These are phyloP conservation scores for Solanum sejunctum DNA, from an alignment of 257 asterid species.

Conservation along the genomic window DNA sequence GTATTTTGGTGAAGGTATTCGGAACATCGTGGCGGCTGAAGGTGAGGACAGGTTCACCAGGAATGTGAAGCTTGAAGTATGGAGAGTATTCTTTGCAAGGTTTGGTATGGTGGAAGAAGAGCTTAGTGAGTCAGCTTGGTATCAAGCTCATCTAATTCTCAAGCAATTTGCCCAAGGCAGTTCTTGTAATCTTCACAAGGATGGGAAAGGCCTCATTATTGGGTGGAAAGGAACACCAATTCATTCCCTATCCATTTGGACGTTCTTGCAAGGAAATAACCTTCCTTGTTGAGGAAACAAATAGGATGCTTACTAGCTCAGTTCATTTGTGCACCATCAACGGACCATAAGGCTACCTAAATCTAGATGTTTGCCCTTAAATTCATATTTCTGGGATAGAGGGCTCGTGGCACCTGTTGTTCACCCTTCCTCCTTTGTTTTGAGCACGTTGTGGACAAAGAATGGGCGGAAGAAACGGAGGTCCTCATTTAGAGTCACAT, in stretches of 20 bases:
- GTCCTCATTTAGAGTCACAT: constrained; percentile 11
- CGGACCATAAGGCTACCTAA: background rate
- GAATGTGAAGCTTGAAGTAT: constrained; percentile 46
- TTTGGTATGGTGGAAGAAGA: constrained; percentile 39
- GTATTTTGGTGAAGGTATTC: constrained; percentile 42
- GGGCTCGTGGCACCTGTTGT: background rate
- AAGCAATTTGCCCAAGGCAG: constrained; percentile 23
- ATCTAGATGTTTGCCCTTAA: background rate
- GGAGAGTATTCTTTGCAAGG: constrained; percentile 46
- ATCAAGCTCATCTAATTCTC: constrained; percentile 34
- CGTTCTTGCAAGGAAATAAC: background rate
- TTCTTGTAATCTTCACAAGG: constrained; percentile 22
- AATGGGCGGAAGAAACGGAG: constrained; percentile 2
- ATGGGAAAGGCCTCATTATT: constrained; percentile 27
- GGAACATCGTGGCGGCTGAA: constrained; percentile 38
- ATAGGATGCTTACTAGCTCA: background rate
- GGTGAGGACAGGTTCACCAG: constrained; percentile 37
- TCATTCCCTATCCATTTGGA: constrained; percentile 35
- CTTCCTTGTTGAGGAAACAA: background rate
- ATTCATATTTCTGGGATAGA: background rate
- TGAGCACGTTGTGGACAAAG: background rate
- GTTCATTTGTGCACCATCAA: background rate
- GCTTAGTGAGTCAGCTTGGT: constrained; percentile 31
- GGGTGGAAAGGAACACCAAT: constrained; percentile 50
- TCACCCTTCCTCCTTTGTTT: constrained; percentile 4